A percentile compares a stretch with the other conserved stretches of the same genome.
These are phyloP conservation scores for Scutellaria minor DNA, from an alignment of 257 asterid genomes.

Conservation along the genomic window DNA sequence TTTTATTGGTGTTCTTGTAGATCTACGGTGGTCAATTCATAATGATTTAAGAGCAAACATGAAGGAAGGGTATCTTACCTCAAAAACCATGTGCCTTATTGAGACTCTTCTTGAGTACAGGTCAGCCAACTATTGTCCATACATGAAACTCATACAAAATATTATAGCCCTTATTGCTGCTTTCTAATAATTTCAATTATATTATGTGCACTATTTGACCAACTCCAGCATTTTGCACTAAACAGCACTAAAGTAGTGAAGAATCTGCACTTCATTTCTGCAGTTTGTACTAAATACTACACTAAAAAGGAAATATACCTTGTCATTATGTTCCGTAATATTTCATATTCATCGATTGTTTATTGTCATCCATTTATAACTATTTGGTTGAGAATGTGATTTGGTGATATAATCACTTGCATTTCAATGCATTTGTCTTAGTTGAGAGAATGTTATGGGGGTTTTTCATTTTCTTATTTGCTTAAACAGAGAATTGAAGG, in stretches of 20 bases:
- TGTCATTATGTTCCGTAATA: too few species aligned
- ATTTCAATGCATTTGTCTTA: neutral
- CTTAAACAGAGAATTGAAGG: conserved; percentile 58
- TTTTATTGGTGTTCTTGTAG: conserved; percentile 38
- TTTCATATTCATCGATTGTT: neutral
- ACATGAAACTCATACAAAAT: neutral
- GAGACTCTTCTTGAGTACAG: conserved; percentile 80
- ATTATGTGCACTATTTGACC: neutral
- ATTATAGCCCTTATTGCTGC: neutral
- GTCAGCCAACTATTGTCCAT: conserved; percentile 39
- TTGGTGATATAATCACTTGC: neutral
- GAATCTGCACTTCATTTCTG: too few species aligned
- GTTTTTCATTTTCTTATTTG: neutral
- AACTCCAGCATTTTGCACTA: too few species aligned
- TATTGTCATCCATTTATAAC: neutral
- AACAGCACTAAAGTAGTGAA: too few species aligned
- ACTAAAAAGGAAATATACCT: too few species aligned
- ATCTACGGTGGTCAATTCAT: conserved; percentile 42
- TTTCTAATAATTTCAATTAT: too few species aligned
- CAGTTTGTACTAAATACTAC: too few species aligned
- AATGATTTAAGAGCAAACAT: conserved; percentile 40
- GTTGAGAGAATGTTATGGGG: neutral
- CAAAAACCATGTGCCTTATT: conserved; percentile 64
- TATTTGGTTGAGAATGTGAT: neutral
- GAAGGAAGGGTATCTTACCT: conserved; percentile 59